phyloP scores from a whole-genome alignment of 176 grass and related monocot genomes.

The Coix lacrymajobi region DNA sequence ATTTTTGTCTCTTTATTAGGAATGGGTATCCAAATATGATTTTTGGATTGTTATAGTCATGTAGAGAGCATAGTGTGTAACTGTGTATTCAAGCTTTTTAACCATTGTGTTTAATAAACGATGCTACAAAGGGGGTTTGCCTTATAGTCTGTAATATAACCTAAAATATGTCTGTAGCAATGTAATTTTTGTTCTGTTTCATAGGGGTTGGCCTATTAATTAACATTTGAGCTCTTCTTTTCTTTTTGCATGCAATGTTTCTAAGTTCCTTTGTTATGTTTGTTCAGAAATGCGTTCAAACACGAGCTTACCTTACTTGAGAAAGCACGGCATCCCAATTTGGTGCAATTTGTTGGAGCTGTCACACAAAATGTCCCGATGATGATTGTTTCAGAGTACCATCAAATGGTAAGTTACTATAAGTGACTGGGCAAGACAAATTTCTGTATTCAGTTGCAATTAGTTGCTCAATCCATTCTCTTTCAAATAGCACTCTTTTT shows the following conservation, averaged over 20 bases:
- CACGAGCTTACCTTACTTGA: constrained; percentile 86
- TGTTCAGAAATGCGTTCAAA: constrained; percentile 82
- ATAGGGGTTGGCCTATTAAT: not conserved
- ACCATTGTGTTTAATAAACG: not conserved
- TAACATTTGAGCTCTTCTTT: not conserved
- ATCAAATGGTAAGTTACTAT: constrained; percentile 60
- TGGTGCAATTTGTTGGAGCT: constrained; percentile 98
- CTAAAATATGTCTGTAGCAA: not conserved
- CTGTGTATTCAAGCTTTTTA: not conserved
- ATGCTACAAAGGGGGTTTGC: not conserved
- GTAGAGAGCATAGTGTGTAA: not conserved
- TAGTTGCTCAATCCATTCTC: not conserved
- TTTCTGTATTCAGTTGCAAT: not conserved
- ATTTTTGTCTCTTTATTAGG: not conserved
- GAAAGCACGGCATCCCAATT: constrained; percentile 89
- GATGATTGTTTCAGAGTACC: constrained; percentile 98
- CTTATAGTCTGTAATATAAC: not conserved
- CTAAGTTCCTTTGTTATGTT: not conserved
- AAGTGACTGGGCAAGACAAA: not conserved
- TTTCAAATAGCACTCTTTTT: not conserved
- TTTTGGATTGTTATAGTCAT: not conserved
- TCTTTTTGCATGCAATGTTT: constrained; percentile 4
- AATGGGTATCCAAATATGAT: not conserved
- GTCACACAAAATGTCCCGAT: constrained; percentile 91
- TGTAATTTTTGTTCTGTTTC: not conserved